phyloP scores from a whole-genome alignment of 805 yeast genomes.

The Sugiyamaella chiloensis region DNA sequence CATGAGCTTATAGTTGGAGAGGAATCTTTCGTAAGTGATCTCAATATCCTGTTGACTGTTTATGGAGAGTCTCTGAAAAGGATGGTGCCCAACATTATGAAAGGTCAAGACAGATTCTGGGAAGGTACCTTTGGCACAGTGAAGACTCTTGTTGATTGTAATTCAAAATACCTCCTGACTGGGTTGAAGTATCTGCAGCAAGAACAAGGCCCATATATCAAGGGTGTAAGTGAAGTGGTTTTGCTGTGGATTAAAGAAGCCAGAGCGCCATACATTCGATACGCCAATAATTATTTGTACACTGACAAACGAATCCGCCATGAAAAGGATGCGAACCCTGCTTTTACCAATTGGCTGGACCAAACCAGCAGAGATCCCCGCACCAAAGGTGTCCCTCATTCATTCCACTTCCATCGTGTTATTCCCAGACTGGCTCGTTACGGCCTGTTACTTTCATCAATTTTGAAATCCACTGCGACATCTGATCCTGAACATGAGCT shows the following conservation, averaged over 20 bases:
- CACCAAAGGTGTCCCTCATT: constrained; percentile 37
- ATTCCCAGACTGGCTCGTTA: constrained; percentile 54
- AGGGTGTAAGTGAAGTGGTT: constrained; percentile 60
- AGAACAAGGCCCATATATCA: constrained; percentile 63
- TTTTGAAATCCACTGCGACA: constrained; percentile 47
- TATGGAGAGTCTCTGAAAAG: constrained; percentile 46
- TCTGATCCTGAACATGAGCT: constrained; percentile 51
- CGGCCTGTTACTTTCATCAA: constrained; percentile 60
- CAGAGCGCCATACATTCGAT: constrained; percentile 49
- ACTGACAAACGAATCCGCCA: constrained; percentile 44
- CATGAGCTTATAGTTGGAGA: constrained; percentile 74
- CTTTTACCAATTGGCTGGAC: constrained; percentile 56
- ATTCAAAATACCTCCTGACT: constrained; percentile 50
- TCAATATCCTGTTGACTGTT: constrained; percentile 58
- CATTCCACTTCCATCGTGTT: constrained; percentile 54
- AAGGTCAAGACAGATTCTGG: constrained; percentile 54
- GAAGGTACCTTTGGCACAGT: constrained; percentile 58
- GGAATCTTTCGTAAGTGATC: constrained; percentile 64
- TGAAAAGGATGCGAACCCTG: constrained; percentile 37
- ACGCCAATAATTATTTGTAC: constrained; percentile 45
- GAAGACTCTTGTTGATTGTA: constrained; percentile 51
- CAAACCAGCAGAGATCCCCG: constrained; percentile 49
- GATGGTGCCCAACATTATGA: constrained; percentile 42
- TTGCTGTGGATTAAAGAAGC: constrained; percentile 63
- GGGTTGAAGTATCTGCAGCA: constrained; percentile 57